A percentile compares a stretch with the other conserved stretches of the same genome.
phyloP scores from a whole-genome alignment of 2,329 filamentous ascomycete genomes.

The Emmonsia crescens region DNA sequence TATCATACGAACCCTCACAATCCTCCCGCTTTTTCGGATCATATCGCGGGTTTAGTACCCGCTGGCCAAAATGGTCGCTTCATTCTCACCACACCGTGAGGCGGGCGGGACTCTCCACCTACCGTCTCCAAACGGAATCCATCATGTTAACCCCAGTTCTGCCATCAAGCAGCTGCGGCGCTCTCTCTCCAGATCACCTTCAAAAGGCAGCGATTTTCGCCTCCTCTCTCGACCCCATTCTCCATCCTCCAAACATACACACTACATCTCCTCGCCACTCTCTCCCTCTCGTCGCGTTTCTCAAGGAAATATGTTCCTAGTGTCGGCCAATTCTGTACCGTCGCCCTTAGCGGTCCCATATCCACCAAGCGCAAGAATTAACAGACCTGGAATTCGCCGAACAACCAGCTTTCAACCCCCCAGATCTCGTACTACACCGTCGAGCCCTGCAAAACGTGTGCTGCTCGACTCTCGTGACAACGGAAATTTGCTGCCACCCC shows the following conservation, averaged over 20 bases:
- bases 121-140: conserved; percentile 72
- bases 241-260: conserved; percentile 40
- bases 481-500: conserved; percentile 53
- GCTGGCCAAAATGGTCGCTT: conserved; percentile 31
- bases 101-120: conserved; percentile 70
- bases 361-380: conserved; percentile 54
- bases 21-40: not conserved
- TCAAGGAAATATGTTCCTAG: conserved; percentile 44
- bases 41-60: not conserved
- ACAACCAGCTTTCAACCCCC: conserved; percentile 21
- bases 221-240: conserved; percentile 45
- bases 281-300: conserved; percentile 46
- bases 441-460: conserved; percentile 70
- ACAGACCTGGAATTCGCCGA: conserved; percentile 34
- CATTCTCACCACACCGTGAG: conserved; percentile 40
- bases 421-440: conserved; percentile 60
- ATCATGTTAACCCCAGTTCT: conserved; percentile 71
- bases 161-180: conserved; percentile 74
- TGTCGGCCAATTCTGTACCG: conserved; percentile 33
- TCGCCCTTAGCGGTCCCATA: conserved; percentile 54
- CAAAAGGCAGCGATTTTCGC: conserved; percentile 61
- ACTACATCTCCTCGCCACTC: conserved; percentile 42
- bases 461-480: conserved; percentile 60
- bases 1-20: not conserved
- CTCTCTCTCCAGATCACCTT: conserved; percentile 87